phyloP scores from a whole-genome alignment of 176 grass and related monocot genomes.

The Tuctoria greenei region DNA sequence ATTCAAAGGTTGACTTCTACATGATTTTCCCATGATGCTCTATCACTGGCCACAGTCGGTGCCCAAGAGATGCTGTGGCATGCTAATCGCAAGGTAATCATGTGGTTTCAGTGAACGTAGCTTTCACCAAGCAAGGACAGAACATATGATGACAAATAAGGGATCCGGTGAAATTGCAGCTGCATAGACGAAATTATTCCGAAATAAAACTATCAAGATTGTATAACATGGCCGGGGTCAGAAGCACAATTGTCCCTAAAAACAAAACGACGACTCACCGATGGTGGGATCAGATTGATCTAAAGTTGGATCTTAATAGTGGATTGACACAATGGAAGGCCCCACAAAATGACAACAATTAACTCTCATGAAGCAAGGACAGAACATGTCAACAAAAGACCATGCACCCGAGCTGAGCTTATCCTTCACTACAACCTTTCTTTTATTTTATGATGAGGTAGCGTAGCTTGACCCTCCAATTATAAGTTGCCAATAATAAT shows the following conservation, averaged over 20 bases:
- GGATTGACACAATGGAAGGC: neutral
- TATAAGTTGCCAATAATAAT: neutral
- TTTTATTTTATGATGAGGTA: neutral
- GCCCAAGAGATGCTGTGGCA: neutral
- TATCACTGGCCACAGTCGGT: neutral
- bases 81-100: conserved; percentile 6
- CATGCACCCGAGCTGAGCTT: neutral
- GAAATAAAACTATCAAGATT: neutral
- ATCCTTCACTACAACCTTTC: neutral
- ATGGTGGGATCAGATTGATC: neutral
- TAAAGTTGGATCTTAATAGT: neutral
- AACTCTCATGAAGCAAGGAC: conserved; percentile 5
- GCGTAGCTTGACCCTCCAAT: conserved; percentile 7
- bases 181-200: too few species aligned
- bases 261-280: neutral
- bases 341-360: neutral
- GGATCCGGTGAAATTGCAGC: too few species aligned
- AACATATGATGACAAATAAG: too few species aligned
- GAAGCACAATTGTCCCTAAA: too few species aligned
- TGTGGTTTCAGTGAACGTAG: too few species aligned
- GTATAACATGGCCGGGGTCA: neutral
- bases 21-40: neutral
- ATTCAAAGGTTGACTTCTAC: conserved; percentile 18
- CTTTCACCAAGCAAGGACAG: too few species aligned
- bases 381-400: conserved; percentile 4